These are phyloP conservation scores for Spinellus fusiger DNA, from an alignment of 192 early-diverging fungal genomes.

Conservation along the genomic window DNA sequence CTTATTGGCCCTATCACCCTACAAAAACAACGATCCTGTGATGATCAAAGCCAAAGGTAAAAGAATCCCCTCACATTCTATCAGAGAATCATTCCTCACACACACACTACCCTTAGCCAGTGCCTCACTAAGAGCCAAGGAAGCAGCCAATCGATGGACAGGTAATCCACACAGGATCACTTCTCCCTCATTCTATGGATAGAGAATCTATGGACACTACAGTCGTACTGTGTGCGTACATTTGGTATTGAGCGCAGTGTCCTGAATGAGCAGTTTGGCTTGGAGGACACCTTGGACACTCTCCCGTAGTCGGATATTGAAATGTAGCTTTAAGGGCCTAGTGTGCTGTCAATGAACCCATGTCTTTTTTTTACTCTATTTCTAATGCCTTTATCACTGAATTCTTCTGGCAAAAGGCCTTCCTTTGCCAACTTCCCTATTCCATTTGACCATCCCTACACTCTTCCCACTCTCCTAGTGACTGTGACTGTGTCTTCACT, in stretches of 20 bases:
- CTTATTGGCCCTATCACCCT: constrained; percentile 55
- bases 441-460: constrained; percentile 31
- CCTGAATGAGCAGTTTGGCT: neutral
- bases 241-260: neutral
- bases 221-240: neutral
- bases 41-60: constrained; percentile 61
- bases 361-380: too few relatives aligned
- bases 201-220: too few relatives aligned
- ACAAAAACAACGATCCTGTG: constrained; percentile 72
- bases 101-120: neutral
- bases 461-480: constrained; percentile 14
- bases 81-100: neutral
- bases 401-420: constrained; percentile 11
- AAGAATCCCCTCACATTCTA: neutral
- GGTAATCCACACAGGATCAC: constrained; percentile 31
- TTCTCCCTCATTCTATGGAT: neutral
- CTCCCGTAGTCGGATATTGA: too few relatives aligned
- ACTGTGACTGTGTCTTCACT: constrained; percentile 22
- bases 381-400: too few relatives aligned
- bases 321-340: neutral
- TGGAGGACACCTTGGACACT: neutral
- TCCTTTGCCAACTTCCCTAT: constrained; percentile 31
- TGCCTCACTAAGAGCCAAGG: constrained; percentile 41
- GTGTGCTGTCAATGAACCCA: too few relatives aligned
- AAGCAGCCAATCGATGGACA: constrained; percentile 84